Conservation (phyloP, 2,329 filamentous ascomycete genomes). For the Neonectria coccinea region DNA sequence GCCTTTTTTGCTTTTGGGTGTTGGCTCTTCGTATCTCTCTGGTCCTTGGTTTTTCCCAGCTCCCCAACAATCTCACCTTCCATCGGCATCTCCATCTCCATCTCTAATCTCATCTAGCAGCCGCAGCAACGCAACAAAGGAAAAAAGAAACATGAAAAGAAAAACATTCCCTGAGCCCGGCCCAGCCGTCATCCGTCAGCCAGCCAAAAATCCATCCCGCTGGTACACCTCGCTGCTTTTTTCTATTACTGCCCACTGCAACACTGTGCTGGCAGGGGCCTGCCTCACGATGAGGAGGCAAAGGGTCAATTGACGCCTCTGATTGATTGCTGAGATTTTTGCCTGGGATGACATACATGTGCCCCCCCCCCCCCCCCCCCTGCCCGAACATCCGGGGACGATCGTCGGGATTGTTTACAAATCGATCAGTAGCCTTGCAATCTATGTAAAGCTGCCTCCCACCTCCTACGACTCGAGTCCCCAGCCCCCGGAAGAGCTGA, state of each 20-base stretch:
- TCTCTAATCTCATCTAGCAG: constrained; percentile 7
- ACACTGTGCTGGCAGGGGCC: constrained; percentile 8
- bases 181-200: constrained; percentile 13
- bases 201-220: constrained; percentile 25
- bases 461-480: not conserved
- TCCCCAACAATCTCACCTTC: constrained; percentile 10
- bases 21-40: constrained; percentile 1
- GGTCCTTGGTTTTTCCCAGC: constrained; percentile 13
- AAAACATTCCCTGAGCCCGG: not conserved
- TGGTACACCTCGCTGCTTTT: constrained; percentile 9
- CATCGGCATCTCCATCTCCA: not conserved
- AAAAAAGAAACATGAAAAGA: constrained; percentile 13
- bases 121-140: not conserved
- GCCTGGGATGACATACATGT: not conserved
- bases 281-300: not conserved
- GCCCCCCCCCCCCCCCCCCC: not conserved
- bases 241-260: not conserved
- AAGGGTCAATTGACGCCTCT: constrained; percentile 3
- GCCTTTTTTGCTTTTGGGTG: not conserved
- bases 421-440: not conserved
- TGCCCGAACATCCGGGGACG: constrained; percentile 3
- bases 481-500: not conserved
- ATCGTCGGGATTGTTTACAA: constrained; percentile 7
- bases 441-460: not conserved
- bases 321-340: constrained; percentile 6